A percentile compares a stretch with the other conserved stretches of the same genome.
phyloP scores from a whole-genome alignment of 2,329 filamentous ascomycete species.

The Pestalotiopsis sp. region DNA sequence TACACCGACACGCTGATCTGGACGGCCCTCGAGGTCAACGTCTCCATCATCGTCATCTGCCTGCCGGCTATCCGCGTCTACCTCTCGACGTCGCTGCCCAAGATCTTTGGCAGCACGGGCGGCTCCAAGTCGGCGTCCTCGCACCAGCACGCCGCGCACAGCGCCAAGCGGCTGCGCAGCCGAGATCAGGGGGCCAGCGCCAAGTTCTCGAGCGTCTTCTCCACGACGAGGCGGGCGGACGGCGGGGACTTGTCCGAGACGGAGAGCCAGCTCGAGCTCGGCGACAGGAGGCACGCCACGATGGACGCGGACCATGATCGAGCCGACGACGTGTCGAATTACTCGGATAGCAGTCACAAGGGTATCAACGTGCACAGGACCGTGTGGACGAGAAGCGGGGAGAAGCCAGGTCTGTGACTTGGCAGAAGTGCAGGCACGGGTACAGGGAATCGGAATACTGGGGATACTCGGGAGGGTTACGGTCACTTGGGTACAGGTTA shows the following conservation, averaged over 20 bases:
- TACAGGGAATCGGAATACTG: too few relatives aligned
- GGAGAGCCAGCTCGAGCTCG: conserved; percentile 13
- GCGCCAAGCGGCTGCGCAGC: neutral
- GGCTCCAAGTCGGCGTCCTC: neutral
- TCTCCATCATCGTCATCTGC: conserved; percentile 44
- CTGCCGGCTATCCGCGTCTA: conserved; percentile 41
- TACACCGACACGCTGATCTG: conserved; percentile 42
- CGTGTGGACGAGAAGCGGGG: neutral
- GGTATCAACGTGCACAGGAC: conserved; percentile 1
- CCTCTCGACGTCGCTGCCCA: conserved; percentile 12
- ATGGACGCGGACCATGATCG: conserved; percentile 6
- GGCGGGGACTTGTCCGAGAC: neutral
- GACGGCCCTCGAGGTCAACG: conserved; percentile 44
- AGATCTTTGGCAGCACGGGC: conserved; percentile 2
- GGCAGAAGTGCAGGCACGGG: too few relatives aligned
- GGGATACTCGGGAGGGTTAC: too few relatives aligned
- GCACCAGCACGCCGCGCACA: neutral
- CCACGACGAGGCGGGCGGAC: neutral
- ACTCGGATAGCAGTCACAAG: neutral
- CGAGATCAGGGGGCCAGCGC: neutral
- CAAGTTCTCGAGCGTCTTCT: conserved; percentile 5
- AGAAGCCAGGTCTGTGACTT: neutral
- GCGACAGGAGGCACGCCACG: neutral
- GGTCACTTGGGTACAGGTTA: too few relatives aligned
- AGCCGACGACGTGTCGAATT: neutral